phyloP scores from a whole-genome alignment of 345 rosid species.

The Eucalyptus erythrocorys region DNA sequence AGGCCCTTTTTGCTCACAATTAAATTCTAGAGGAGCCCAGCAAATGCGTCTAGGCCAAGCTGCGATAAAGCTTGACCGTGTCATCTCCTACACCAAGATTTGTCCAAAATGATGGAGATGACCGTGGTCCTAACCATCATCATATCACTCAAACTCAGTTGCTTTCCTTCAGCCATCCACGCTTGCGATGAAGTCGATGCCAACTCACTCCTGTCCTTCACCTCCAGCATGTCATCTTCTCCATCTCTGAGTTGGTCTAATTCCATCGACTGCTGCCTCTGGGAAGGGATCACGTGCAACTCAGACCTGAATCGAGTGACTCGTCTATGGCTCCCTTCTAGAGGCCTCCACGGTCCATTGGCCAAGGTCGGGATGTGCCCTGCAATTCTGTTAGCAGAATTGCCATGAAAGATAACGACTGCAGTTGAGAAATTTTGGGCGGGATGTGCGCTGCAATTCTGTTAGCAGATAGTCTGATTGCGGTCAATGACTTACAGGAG shows the following conservation, averaged over 20 bases:
- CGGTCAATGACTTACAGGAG: too few species aligned
- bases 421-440: too few species aligned
- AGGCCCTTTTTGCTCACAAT: background rate
- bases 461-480: too few species aligned
- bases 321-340: background rate
- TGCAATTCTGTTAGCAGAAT: too few species aligned
- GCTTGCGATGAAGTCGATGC: background rate
- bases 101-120: too few species aligned
- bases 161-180: background rate
- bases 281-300: conserved; percentile 8
- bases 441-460: too few species aligned
- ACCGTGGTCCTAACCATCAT: too few species aligned
- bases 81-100: too few species aligned
- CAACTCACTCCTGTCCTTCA: background rate
- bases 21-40: background rate
- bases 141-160: too few species aligned
- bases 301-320: background rate
- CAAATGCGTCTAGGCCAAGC: background rate
- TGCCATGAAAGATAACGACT: too few species aligned
- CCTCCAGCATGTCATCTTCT: background rate
- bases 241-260: conserved; percentile 1
- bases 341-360: background rate
- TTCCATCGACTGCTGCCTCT: conserved; percentile 1
- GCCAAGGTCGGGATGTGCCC: too few species aligned
- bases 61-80: too few species aligned